These are phyloP conservation scores for Marasmius oreades DNA, from an alignment of 1,284 basidiomycete genomes.

Conservation along the genomic window DNA sequence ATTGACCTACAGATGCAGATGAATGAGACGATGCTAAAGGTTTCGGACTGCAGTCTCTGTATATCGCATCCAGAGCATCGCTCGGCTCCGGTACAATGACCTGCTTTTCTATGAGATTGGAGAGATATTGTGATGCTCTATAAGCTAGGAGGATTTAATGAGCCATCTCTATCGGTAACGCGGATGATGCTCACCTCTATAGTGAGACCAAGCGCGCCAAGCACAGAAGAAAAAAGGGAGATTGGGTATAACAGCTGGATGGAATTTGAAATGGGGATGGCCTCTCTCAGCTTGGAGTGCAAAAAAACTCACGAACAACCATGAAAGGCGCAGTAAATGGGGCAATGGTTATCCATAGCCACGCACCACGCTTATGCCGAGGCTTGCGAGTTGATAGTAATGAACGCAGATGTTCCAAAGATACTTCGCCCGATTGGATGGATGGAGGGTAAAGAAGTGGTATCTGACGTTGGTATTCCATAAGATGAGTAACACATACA, in stretches of 20 bases:
- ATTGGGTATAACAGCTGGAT: constrained; percentile 72
- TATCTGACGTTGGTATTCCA: constrained; percentile 39
- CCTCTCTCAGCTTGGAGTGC: not conserved
- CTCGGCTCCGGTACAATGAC: constrained; percentile 54
- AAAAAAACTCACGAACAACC: constrained; percentile 58
- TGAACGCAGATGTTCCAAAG: constrained; percentile 49
- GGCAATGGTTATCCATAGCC: constrained; percentile 53
- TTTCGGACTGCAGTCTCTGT: constrained; percentile 36
- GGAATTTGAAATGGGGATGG: not conserved
- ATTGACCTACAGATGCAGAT: not conserved
- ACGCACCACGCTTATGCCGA: constrained; percentile 62
- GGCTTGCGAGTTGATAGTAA: constrained; percentile 56
- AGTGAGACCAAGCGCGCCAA: constrained; percentile 83
- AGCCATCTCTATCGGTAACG: not conserved
- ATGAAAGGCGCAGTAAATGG: constrained; percentile 73
- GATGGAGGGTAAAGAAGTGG: constrained; percentile 67
- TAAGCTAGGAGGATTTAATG: constrained; percentile 45
- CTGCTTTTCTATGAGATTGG: constrained; percentile 51
- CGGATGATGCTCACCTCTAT: constrained; percentile 57
- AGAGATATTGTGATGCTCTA: constrained; percentile 67
- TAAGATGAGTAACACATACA: not conserved
- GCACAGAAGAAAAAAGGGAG: constrained; percentile 81
- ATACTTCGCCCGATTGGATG: constrained; percentile 36
- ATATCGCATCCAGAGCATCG: constrained; percentile 54
- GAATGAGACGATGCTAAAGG: constrained; percentile 11